Evolutionary conservation across 768 basidiomycete species (phyloP).

Genomic region (Trametes elegans): DNA sequence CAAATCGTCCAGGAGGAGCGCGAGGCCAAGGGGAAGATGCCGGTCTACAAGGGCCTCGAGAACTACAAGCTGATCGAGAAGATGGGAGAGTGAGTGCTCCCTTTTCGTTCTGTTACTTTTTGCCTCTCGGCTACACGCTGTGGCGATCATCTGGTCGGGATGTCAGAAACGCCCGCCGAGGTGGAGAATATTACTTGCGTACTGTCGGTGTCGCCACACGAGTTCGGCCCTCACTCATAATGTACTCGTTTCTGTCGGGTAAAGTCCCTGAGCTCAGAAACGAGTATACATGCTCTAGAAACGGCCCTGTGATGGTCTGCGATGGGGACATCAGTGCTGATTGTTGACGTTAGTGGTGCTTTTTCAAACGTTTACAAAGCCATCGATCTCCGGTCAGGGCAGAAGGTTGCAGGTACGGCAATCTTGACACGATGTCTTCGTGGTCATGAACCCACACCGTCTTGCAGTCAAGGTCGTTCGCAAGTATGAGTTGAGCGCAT

Average conservation of each 20-base stretch:
- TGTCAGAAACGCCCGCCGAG: too few species aligned
- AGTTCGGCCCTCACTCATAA: too few species aligned
- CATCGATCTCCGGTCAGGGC: constrained; percentile 66
- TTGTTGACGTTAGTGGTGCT: constrained; percentile 61
- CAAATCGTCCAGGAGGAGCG: constrained; percentile 75
- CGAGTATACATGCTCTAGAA: too few species aligned
- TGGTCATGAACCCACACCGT: neutral
- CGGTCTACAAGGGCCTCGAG: constrained; percentile 82
- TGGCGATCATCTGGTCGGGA: too few species aligned
- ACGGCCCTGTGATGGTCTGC: too few species aligned
- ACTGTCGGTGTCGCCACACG: too few species aligned
- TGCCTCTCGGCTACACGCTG: neutral
- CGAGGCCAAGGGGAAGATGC: constrained; percentile 73
- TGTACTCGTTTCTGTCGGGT: too few species aligned
- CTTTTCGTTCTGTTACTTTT: neutral
- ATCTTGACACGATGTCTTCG: constrained; percentile 22
- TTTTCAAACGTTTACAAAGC: constrained; percentile 99
- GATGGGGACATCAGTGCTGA: neutral
- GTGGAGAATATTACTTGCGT: neutral
- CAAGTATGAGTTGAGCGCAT: constrained; percentile 87
- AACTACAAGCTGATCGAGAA: constrained; percentile 73
- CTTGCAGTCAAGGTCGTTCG: constrained; percentile 86
- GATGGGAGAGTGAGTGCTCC: constrained; percentile 85
- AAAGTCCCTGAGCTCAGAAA: too few species aligned
- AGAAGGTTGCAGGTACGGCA: constrained; percentile 77